Percentiles rank a stretch among this genome's conserved stretches.
Conservation (phyloP, 2,329 filamentous ascomycete species). For the Nigrospora osmanthi region DNA sequence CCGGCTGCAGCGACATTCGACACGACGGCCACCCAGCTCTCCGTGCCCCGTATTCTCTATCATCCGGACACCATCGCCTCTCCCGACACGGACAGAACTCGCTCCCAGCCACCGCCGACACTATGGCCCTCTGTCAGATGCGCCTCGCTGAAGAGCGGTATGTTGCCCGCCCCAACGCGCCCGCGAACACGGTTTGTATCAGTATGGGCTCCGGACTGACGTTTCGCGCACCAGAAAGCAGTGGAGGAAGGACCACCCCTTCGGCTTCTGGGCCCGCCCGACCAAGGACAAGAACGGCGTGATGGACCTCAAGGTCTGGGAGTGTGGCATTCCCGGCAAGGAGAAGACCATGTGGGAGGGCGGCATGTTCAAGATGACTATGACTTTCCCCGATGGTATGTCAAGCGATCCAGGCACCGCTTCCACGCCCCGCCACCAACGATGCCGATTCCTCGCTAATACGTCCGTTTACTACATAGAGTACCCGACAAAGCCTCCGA, state of each 20-base stretch:
- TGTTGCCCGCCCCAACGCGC: constrained; percentile 16
- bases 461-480: constrained; percentile 43
- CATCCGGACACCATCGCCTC: too few species aligned
- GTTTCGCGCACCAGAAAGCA: constrained; percentile 61
- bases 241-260: constrained; percentile 94
- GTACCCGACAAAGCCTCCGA: constrained; percentile 96
- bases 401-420: constrained; percentile 5
- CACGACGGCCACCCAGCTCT: too few species aligned
- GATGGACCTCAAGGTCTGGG: constrained; percentile 91
- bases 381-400: constrained; percentile 88
- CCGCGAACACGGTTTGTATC: constrained; percentile 4
- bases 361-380: constrained; percentile 90
- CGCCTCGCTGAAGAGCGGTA: constrained; percentile 84
- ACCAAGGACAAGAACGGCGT: constrained; percentile 70
- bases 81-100: too few species aligned
- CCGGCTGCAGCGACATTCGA: too few species aligned
- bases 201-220: not conserved
- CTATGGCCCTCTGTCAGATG: constrained; percentile 64
- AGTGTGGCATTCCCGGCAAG: constrained; percentile 93
- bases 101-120: too few species aligned
- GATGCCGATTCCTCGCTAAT: too few species aligned
- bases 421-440: too few species aligned
- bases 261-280: constrained; percentile 93
- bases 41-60: too few species aligned
- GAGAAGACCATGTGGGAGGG: constrained; percentile 97